These are phyloP conservation scores for Chalaropsis thielavioides DNA, from an alignment of 2,329 filamentous ascomycete species.

Conservation along the genomic window DNA sequence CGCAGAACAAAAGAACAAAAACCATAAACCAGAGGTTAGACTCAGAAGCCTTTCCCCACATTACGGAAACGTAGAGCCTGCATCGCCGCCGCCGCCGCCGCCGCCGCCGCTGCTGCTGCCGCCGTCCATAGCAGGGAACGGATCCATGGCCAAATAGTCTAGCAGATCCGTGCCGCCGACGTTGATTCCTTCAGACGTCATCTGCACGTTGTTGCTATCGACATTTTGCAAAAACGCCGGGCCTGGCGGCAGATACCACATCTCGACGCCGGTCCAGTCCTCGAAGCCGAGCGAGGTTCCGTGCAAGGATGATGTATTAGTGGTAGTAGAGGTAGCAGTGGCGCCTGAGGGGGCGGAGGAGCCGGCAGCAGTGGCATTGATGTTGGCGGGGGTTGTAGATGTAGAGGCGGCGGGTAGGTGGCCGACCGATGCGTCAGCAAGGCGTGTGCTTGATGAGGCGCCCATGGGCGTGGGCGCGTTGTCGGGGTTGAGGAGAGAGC, in stretches of 20 bases:
- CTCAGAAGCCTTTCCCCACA: not conserved
- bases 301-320: constrained; percentile 7
- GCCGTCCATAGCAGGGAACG: constrained; percentile 18
- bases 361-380: not conserved
- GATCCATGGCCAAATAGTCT: constrained; percentile 53
- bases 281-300: constrained; percentile 28
- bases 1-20: not conserved
- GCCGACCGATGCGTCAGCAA: not conserved
- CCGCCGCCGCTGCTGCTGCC: not conserved
- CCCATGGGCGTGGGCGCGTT: not conserved
- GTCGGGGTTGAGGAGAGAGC: constrained; percentile 26
- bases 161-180: constrained; percentile 52
- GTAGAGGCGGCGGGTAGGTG: not conserved
- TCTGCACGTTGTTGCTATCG: constrained; percentile 45
- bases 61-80: not conserved
- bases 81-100: not conserved
- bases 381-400: constrained; percentile 7
- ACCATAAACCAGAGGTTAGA: not conserved
- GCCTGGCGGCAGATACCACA: constrained; percentile 53
- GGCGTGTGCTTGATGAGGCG: not conserved
- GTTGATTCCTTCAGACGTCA: constrained; percentile 53
- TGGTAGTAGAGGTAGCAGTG: constrained; percentile 18
- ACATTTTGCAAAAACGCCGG: constrained; percentile 52
- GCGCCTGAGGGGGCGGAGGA: not conserved
- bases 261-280: constrained; percentile 42